Base-by-base conservation (phyloP, 495 filamentous ascomycete genomes). In the Annulohypoxylon moriforme region DNA sequence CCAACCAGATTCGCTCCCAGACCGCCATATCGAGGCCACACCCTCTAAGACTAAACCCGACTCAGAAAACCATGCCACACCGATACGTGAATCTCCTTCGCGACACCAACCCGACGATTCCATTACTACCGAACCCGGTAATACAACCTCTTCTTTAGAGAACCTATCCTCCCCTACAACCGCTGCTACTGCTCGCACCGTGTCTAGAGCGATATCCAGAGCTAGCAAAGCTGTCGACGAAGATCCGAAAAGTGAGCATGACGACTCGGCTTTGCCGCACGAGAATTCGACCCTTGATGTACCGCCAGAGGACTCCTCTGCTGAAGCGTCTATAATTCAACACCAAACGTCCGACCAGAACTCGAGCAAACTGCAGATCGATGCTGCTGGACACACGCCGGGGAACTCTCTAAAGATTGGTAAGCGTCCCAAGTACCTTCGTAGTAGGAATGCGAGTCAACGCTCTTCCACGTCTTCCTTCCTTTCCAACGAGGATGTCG, bases 381-480 rank as follows among this genome's bases (percentile, higher is more conserved):
- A 84, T 44, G 68, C 81, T 38, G 68, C 81, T 65, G 74, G 83
- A 4, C 72, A 74, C 50, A 77, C 74, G 14, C 52, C 44, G 0
- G 70, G 68, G n/a, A 66, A 64, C 73, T 68, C 82, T 70, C 67
- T 83, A 64, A 75, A 80, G 67, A 69, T 86, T 55, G 72, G 66
- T 14, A 82, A 81, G 61, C 84, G 92, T 24, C 93, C 92, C 0
- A 92, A 89, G 72, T 95, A 89, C 76, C 78, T 96, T 33, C 88
- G 84, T 38, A 92, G 88, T 75, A 88, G 94, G 24, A 87, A 92
- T 73, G 87, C 86, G n/a, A 90, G 91, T 69, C 88, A 94, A 78
- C 89, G 91, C 29, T 93, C 93, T 22, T 95, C 93, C 3, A 84
- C 88, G 14, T 96, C 94, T 0, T 94, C 92, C 0, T 82, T 90